phyloP scores from a whole-genome alignment of 140 eudicot genomes.

The Bidens hawaiensis region DNA sequence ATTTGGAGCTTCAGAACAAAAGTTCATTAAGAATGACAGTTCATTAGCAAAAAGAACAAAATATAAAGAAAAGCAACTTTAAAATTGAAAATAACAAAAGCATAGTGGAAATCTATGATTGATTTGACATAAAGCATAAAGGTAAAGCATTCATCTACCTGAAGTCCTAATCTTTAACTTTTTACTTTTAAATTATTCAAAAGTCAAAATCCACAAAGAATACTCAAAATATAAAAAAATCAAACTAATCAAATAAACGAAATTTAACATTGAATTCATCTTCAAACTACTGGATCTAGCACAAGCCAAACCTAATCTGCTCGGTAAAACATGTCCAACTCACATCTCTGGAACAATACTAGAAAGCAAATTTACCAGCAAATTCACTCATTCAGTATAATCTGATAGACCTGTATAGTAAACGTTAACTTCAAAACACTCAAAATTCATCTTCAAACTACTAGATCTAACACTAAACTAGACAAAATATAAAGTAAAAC shows the following conservation, averaged over 20 bases:
- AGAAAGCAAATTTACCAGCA: no score
- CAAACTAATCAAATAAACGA: no score
- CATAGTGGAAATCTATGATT: neutral
- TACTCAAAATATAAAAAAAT: neutral
- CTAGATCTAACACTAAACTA: no score
- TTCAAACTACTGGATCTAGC: no score
- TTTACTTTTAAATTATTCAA: neutral
- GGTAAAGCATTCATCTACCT: neutral
- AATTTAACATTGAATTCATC: no score
- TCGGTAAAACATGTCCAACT: no score
- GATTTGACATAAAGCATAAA: neutral
- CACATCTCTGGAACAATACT: no score
- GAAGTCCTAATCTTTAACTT: no score
- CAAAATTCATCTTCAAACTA: neutral
- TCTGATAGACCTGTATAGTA: no score
- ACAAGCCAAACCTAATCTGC: no score
- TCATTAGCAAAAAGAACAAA: neutral
- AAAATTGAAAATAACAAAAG: neutral
- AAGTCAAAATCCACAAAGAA: neutral
- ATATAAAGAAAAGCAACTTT: neutral
- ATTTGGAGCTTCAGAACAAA: neutral
- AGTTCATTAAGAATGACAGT: neutral
- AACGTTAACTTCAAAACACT: neutral
- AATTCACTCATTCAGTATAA: no score
- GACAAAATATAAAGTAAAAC: no score